Evolutionary conservation across 164 flowering plant genomes (phyloP).

Genomic region (Piper longum): DNA sequence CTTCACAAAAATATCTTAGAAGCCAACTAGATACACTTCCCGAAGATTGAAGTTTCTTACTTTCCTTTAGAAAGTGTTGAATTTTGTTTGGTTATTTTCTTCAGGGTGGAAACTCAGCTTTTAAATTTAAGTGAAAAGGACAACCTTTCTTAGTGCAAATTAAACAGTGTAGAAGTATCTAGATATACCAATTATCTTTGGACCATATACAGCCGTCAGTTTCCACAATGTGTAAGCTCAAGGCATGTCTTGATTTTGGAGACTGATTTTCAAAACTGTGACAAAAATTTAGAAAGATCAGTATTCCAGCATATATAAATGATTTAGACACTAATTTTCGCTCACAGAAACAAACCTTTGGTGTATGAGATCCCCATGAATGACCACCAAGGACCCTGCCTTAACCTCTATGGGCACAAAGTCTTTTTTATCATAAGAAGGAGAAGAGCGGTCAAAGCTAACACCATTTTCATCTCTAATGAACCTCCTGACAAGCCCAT

Average conservation of each 20-base stretch:
- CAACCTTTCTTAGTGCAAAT: not conserved
- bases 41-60: not conserved
- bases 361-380: constrained; percentile 92
- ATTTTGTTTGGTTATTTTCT: not conserved
- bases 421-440: constrained; percentile 63
- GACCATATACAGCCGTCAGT: constrained; percentile 87
- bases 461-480: constrained; percentile 76
- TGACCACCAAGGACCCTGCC: constrained; percentile 80
- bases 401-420: constrained; percentile 84
- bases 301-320: not conserved
- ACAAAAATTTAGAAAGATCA: constrained; percentile 4
- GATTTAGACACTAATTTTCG: not conserved
- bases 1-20: not conserved
- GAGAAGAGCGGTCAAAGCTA: constrained; percentile 75
- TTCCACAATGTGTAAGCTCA: constrained; percentile 86
- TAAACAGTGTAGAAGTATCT: not conserved
- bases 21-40: not conserved
- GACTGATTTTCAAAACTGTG: constrained; percentile 85
- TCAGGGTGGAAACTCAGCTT: not conserved
- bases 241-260: constrained; percentile 85
- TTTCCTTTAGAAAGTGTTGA: not conserved
- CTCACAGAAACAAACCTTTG: constrained; percentile 47
- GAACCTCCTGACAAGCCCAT: constrained; percentile 91
- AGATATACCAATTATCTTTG: constrained; percentile 64
- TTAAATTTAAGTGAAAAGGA: not conserved